Conservation (phyloP, 345 rosid species). For the Acer campestre region DNA sequence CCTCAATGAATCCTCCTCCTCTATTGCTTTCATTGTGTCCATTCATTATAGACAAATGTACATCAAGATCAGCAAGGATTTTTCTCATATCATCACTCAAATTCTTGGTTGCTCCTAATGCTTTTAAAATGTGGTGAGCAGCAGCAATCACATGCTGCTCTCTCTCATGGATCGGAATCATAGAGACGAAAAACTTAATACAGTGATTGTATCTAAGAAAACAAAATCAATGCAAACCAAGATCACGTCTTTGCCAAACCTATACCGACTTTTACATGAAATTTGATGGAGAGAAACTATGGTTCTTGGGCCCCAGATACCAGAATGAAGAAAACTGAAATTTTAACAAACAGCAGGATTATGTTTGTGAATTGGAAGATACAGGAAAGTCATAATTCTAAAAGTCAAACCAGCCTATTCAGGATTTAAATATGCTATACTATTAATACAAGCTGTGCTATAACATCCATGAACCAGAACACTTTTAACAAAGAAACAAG, state of each 20-base stretch:
- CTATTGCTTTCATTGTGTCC: slow-evolving; percentile 33
- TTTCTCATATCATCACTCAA: slow-evolving; percentile 51
- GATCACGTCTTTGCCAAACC: slow-evolving; percentile 2
- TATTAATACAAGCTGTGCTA: neutral
- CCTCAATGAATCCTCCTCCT: slow-evolving; percentile 32
- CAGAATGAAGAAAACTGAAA: neutral
- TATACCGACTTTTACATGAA: too few relatives aligned
- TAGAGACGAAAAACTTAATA: neutral
- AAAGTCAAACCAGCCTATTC: neutral
- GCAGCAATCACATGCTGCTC: slow-evolving; percentile 73
- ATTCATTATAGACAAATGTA: slow-evolving; percentile 49
- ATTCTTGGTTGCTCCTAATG: slow-evolving; percentile 46
- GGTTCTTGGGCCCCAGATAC: neutral
- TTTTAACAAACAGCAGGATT: neutral
- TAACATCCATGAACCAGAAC: neutral
- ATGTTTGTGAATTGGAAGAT: neutral
- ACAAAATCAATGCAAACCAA: neutral
- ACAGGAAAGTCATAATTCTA: neutral
- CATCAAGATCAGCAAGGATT: slow-evolving; percentile 50
- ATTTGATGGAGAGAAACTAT: neutral
- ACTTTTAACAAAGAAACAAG: neutral
- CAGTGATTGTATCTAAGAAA: neutral
- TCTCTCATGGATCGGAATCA: slow-evolving; percentile 40
- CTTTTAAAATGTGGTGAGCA: slow-evolving; percentile 57
- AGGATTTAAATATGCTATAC: neutral